Base-by-base conservation (phyloP, 768 basidiomycete species). In the Pulveroboletus sp. region DNA sequence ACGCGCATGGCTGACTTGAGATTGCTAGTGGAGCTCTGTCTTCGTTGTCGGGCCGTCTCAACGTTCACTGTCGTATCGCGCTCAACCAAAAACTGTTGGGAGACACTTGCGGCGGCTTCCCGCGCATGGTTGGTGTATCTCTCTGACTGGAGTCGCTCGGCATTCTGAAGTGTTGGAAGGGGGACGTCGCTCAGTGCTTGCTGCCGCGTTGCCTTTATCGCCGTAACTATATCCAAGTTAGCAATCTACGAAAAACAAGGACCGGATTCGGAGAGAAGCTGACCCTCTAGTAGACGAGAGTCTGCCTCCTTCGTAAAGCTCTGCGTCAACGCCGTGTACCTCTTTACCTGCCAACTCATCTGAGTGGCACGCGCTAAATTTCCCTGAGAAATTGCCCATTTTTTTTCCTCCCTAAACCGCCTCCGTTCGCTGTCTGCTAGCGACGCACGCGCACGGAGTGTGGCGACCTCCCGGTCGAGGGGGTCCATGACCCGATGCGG, bases 311-410 rank as follows among this genome's bases (percentile, higher is more conserved):
- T 75, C 55, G 82, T 83, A 59, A 88, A 91, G 53, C 85, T 86
- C 67, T 89, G 82, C 78, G 85, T 87, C 48, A 92, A 71, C 27
- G 83, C 80, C 31, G 85, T 81, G 67, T 88, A 91, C 17, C 83
- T 78, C 71, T 86, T 85, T 51, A 89, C 85, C 66, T 89, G 86
- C 83, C 86, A 89, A 59, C 82, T 82, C 75, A 91, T 81, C 71
- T 93, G 83, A 26, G 76, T 72, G 28, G 89, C 89, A 40, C 88
- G 79, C 8, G 86, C 82, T 39, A 71, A 52, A 62, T 93, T 89
- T 0, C 88, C 88, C 63, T 86, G 82, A 17, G 86, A 85, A 35
- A 84, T 63, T 0, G 90, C 90, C 90, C 90, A 93, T 64, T 90
- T 89, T 56, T 81, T 77, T 68, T 93, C 90, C 68, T 93, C 90